Evolutionary conservation across 805 yeast species (phyloP).

Genomic region (Saturnispora mendoncae): DNA sequence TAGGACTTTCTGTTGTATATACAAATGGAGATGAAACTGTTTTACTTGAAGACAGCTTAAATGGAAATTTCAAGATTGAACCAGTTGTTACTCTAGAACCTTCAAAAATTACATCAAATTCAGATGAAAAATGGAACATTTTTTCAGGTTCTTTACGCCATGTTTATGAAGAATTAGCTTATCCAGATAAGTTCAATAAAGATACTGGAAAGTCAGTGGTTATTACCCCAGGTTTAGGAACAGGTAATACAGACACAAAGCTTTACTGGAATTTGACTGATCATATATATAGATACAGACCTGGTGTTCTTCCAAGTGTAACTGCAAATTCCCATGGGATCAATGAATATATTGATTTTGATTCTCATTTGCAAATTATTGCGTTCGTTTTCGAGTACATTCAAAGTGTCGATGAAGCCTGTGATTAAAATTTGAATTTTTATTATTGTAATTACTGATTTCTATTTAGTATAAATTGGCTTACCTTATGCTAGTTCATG

Average conservation of each 20-base stretch:
- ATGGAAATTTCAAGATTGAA: conserved; percentile 17
- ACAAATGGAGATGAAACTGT: conserved; percentile 17
- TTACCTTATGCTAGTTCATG: background rate
- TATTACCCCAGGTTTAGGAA: conserved; percentile 52
- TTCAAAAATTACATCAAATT: conserved; percentile 49
- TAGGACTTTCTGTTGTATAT: conserved; percentile 21
- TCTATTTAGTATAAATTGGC: no score
- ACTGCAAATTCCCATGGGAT: conserved; percentile 50
- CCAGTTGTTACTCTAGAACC: conserved; percentile 27
- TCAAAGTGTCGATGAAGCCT: conserved; percentile 31
- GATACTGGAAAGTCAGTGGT: conserved; percentile 22
- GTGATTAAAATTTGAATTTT: conserved; percentile 9
- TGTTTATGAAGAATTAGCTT: conserved; percentile 37
- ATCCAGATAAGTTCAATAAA: conserved; percentile 26
- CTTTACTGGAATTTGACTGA: conserved; percentile 53
- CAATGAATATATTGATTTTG: conserved; percentile 47
- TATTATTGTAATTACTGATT: no score
- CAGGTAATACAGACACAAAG: conserved; percentile 65
- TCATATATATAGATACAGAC: conserved; percentile 52
- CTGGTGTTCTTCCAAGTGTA: conserved; percentile 34
- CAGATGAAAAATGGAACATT: conserved; percentile 39
- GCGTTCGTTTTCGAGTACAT: conserved; percentile 49
- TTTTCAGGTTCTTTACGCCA: conserved; percentile 39
- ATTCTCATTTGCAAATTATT: conserved; percentile 48
- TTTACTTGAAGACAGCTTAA: conserved; percentile 23